Evolutionary conservation across 2,329 filamentous ascomycete species (phyloP).

Genomic region (Sporothrix luriei): DNA sequence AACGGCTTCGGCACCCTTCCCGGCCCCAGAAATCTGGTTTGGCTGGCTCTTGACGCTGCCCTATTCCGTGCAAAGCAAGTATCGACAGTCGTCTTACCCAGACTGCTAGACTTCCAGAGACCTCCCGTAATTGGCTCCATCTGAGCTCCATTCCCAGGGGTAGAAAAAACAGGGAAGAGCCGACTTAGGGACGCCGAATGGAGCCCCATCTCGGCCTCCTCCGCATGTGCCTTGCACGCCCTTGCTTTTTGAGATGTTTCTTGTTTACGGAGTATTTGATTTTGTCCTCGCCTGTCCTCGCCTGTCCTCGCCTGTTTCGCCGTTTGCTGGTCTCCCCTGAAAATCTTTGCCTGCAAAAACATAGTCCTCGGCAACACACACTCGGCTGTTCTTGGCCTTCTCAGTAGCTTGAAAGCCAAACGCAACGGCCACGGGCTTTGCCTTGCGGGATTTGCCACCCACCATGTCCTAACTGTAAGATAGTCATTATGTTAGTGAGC

Average conservation of each 20-base stretch:
- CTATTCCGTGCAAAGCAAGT: background rate
- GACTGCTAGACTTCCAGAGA: background rate
- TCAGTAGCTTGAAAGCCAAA: background rate
- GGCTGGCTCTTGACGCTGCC: background rate
- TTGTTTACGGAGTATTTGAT: no score
- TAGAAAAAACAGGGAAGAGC: constrained; percentile 1
- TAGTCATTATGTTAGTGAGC: background rate
- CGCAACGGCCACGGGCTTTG: background rate
- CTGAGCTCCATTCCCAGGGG: background rate
- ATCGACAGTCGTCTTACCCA: background rate
- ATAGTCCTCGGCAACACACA: constrained; percentile 1
- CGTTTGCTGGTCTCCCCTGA: background rate
- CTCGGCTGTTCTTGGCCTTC: no score
- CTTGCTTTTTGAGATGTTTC: background rate
- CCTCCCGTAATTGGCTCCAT: constrained; percentile 6
- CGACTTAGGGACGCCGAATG: constrained; percentile 1
- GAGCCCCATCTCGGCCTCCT: constrained; percentile 3
- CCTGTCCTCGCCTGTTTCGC: background rate
- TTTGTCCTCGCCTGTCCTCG: background rate
- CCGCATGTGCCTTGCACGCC: background rate
- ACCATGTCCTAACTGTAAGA: background rate
- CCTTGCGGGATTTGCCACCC: background rate
- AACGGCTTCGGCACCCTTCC: background rate
- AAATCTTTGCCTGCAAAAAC: constrained; percentile 18
- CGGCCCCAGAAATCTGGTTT: constrained; percentile 6